phyloP scores from a whole-genome alignment of 345 rosid genomes.

The Brassica carinata region DNA sequence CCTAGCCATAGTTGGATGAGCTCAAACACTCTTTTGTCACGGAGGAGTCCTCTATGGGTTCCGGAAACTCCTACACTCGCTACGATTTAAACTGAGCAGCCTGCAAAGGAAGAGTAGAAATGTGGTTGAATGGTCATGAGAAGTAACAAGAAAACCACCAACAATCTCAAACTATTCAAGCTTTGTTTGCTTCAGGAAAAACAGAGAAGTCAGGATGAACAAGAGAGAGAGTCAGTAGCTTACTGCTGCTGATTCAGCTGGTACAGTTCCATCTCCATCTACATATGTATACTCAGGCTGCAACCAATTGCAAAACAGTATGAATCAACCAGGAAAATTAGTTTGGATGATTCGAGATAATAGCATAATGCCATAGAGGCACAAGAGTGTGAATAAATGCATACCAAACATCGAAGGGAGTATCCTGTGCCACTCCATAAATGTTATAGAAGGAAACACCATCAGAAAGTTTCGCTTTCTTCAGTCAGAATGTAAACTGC shows the following conservation, averaged over 20 bases:
- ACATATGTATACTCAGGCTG: conserved; percentile 81
- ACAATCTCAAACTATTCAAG: too few species aligned
- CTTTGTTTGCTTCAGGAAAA: background rate
- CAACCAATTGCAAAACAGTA: conserved; percentile 13
- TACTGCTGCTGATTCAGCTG: conserved; percentile 83
- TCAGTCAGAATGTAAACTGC: background rate
- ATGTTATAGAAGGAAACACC: conserved; percentile 79
- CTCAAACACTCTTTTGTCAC: conserved; percentile 54
- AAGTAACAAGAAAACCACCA: background rate
- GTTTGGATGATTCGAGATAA: too few species aligned
- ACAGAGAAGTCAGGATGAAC: conserved; percentile 10
- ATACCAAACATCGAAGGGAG: conserved; percentile 87
- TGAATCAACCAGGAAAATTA: background rate
- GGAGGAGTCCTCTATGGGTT: conserved; percentile 63
- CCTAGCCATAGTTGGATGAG: conserved; percentile 72
- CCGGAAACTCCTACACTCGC: conserved; percentile 70
- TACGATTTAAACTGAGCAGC: conserved; percentile 65
- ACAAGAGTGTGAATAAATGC: conserved; percentile 18
- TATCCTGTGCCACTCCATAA: conserved; percentile 72
- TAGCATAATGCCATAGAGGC: background rate
- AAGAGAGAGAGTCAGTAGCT: conserved; percentile 15
- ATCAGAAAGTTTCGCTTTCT: conserved; percentile 59
- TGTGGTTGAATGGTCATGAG: background rate
- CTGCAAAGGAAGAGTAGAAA: conserved; percentile 34
- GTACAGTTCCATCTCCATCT: conserved; percentile 96